Conservation (phyloP, 208 protist genomes). For the Leishmania tarentolae region DNA sequence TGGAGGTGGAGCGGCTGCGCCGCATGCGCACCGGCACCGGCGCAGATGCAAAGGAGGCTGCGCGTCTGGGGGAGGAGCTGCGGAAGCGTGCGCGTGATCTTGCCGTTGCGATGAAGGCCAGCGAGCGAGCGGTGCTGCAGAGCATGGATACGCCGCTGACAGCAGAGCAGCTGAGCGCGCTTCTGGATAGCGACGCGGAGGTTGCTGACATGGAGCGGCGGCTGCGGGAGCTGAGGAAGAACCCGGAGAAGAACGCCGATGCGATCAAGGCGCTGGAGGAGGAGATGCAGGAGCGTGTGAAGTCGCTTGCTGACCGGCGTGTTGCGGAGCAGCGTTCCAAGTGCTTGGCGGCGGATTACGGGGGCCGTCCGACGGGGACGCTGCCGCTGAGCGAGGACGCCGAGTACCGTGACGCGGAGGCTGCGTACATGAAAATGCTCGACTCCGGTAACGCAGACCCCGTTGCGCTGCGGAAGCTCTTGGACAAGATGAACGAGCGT, state of each 20-base stretch:
- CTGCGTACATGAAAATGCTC: conserved; percentile 34
- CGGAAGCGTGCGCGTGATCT: conserved; percentile 42
- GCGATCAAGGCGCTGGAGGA: conserved; percentile 44
- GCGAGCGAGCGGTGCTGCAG: conserved; percentile 26
- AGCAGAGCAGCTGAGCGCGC: conserved; percentile 3
- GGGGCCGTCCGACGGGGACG: conserved; percentile 35
- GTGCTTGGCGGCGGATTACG: conserved; percentile 44
- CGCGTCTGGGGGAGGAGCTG: conserved; percentile 40
- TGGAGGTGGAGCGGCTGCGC: conserved; percentile 43
- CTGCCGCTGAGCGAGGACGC: conserved; percentile 52
- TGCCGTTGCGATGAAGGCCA: conserved; percentile 22
- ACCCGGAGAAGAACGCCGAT: conserved; percentile 36
- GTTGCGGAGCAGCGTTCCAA: conserved; percentile 19
- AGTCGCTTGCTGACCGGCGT: conserved; percentile 11
- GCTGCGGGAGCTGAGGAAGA: conserved; percentile 45
- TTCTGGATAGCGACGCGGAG: conserved; percentile 37
- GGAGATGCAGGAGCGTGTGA: conserved; percentile 37
- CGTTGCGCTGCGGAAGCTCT: conserved; percentile 32
- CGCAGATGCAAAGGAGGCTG: conserved; percentile 38
- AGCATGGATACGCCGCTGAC: no score
- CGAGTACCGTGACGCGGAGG: conserved; percentile 45
- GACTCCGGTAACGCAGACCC: conserved; percentile 25
- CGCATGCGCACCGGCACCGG: conserved; percentile 26
- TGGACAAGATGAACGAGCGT: conserved; percentile 38
- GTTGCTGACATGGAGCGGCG: conserved; percentile 35